Percentiles rank a stretch among this genome's conserved stretches.
Conservation (phyloP, 116 monocot genomes). For the Dioscorea cayenensis region DNA sequence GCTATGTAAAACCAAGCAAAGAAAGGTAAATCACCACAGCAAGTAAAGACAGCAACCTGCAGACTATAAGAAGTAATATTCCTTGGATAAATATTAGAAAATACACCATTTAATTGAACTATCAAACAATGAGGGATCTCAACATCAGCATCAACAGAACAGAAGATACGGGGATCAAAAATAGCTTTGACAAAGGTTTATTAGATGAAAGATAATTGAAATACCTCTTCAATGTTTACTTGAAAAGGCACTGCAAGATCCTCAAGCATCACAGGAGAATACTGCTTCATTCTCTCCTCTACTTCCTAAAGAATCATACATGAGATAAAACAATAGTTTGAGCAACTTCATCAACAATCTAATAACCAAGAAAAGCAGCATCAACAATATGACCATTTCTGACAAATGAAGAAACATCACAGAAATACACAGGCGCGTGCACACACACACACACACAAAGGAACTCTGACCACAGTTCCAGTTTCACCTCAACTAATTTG, state of each 20-base stretch:
- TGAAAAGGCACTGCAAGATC: conserved; percentile 74
- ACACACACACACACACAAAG: no score
- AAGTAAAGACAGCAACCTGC: no score
- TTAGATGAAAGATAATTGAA: not conserved
- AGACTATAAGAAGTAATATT: not conserved
- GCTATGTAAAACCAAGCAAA: no score
- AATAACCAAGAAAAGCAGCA: not conserved
- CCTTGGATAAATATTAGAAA: not conserved
- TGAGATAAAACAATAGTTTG: not conserved
- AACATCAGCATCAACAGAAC: no score
- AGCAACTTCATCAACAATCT: not conserved
- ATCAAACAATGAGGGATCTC: no score
- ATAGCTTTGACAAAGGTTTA: no score
- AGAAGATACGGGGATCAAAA: no score
- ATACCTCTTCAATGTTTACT: conserved; percentile 62
- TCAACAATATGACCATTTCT: not conserved
- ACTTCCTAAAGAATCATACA: conserved; percentile 43
- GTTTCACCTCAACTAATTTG: no score
- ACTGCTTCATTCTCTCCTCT: conserved; percentile 48
- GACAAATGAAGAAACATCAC: not conserved
- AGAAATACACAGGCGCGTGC: not conserved
- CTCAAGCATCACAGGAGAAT: conserved; percentile 67
- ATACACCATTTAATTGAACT: not conserved
- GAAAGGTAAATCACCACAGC: no score
- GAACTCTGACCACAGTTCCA: no score